phyloP scores from a whole-genome alignment of 192 early-diverging fungal species.

The Coemansia guatemalensis region DNA sequence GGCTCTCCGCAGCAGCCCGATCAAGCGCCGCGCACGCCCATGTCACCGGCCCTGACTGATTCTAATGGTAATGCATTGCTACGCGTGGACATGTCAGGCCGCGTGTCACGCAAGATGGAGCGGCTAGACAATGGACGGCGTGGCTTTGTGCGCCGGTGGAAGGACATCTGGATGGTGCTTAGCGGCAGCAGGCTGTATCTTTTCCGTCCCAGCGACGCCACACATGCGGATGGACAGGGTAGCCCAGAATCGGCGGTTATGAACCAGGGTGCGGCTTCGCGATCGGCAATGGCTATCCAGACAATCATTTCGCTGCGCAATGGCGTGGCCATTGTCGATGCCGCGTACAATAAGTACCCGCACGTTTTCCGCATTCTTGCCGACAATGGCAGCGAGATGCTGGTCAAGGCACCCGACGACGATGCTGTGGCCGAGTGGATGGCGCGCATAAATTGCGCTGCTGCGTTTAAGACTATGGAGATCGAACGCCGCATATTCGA shows the following conservation, averaged over 20 bases:
- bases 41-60: neutral
- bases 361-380: conserved; percentile 75
- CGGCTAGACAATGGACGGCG: conserved; percentile 64
- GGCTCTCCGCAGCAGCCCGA: neutral
- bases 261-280: neutral
- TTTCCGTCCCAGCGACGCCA: conserved; percentile 58
- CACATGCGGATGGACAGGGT: conserved; percentile 53
- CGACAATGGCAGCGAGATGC: conserved; percentile 68
- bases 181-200: conserved; percentile 77
- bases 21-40: neutral
- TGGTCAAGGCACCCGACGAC: conserved; percentile 68
- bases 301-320: conserved; percentile 62
- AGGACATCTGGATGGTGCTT: conserved; percentile 71
- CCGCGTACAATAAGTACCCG: conserved; percentile 72
- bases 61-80: conserved; percentile 27
- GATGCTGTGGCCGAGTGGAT: conserved; percentile 80
- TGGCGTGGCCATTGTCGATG: conserved; percentile 68
- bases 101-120: conserved; percentile 73
- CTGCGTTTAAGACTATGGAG: conserved; percentile 67
- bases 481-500: conserved; percentile 28
- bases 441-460: conserved; percentile 76
- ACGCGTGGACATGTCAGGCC: conserved; percentile 67
- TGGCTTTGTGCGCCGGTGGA: conserved; percentile 67
- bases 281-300: conserved; percentile 32
- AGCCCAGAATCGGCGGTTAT: neutral